Conservation (phyloP, 164 flowering plant species). For the Nymphaea thermarum region DNA sequence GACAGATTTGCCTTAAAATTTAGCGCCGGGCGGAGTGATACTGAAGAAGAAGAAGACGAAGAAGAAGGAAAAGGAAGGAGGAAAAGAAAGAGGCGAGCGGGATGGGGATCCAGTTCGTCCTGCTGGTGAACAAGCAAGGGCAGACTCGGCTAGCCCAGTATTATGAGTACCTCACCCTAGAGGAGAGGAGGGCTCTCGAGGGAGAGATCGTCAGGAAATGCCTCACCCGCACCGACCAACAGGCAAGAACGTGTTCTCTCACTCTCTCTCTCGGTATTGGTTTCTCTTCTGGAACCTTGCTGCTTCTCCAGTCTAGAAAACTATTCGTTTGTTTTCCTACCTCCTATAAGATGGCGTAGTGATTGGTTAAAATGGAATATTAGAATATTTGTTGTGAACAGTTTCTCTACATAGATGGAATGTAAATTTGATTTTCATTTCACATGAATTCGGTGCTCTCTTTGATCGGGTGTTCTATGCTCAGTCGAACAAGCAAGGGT, state of each 20-base stretch:
- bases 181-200: conserved; percentile 92
- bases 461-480: too few species aligned
- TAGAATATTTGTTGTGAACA: too few species aligned
- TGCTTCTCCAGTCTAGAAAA: too few species aligned
- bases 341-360: too few species aligned
- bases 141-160: conserved; percentile 97
- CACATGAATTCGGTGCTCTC: too few species aligned
- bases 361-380: too few species aligned
- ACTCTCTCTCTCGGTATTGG: background rate
- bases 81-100: background rate
- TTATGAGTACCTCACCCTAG: conserved; percentile 89
- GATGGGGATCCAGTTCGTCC: conserved; percentile 79
- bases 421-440: too few species aligned
- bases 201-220: conserved; percentile 99
- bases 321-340: too few species aligned
- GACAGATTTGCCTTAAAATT: too few species aligned
- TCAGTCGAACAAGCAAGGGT: too few species aligned
- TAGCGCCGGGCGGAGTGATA: too few species aligned
- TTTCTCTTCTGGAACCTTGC: background rate
- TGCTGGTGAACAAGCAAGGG: conserved; percentile 99
- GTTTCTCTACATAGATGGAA: too few species aligned
- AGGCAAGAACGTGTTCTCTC: conserved; percentile 29
- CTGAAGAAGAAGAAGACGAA: background rate
- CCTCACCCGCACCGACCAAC: conserved; percentile 88
- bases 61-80: background rate